phyloP scores from a whole-genome alignment of 129 eudicot genomes.

The Flaveria linearis region DNA sequence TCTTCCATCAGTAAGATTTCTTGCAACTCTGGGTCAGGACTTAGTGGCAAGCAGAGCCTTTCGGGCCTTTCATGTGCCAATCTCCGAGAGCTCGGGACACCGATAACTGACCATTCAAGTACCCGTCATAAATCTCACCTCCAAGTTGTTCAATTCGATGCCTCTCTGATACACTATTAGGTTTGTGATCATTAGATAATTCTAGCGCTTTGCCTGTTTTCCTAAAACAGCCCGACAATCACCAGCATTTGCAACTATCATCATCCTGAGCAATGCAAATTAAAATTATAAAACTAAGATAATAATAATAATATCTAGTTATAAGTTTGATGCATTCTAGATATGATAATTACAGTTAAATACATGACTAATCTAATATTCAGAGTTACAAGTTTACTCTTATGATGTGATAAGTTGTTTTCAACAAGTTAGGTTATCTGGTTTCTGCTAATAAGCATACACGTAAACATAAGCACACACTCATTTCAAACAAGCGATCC shows the following conservation, averaged over 20 bases:
- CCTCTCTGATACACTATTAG: constrained; percentile 63
- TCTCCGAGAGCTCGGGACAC: constrained; percentile 92
- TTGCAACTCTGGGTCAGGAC: constrained; percentile 74
- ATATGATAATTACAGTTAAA: too few species aligned
- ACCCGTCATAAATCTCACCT: constrained; percentile 80
- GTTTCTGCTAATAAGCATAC: too few species aligned
- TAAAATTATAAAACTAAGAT: too few species aligned
- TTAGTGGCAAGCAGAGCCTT: constrained; percentile 69
- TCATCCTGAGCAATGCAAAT: constrained; percentile 38
- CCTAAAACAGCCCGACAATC: constrained; percentile 92
- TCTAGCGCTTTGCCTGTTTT: constrained; percentile 78
- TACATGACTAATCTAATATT: too few species aligned
- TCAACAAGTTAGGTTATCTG: too few species aligned
- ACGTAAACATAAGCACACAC: too few species aligned
- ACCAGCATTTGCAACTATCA: constrained; percentile 81
- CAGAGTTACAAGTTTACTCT: too few species aligned
- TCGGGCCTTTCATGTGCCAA: constrained; percentile 91
- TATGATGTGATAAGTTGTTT: too few species aligned
- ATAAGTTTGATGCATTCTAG: too few species aligned
- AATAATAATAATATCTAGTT: too few species aligned
- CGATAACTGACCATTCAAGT: constrained; percentile 77
- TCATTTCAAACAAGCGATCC: too few species aligned
- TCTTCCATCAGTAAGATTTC: constrained; percentile 56
- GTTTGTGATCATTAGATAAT: constrained; percentile 88
- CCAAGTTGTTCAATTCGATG: constrained; percentile 75